These are phyloP conservation scores for Fomitopsis serialis DNA, from an alignment of 768 basidiomycete genomes.

Conservation along the genomic window DNA sequence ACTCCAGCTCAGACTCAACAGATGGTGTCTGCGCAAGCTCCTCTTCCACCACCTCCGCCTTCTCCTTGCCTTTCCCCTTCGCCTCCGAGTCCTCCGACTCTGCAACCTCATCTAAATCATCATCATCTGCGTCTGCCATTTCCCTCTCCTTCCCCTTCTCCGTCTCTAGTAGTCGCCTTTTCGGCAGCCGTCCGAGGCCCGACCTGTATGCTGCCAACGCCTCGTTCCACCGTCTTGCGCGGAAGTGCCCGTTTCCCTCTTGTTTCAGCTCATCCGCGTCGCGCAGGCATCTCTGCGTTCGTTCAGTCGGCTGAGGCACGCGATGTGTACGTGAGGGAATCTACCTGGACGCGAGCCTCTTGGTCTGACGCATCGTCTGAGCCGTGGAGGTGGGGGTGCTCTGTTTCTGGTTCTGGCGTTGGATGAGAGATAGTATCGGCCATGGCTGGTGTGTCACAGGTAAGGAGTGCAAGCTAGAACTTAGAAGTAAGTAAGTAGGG, in stretches of 20 bases:
- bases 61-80: conserved; percentile 17
- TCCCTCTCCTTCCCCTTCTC: conserved; percentile 13
- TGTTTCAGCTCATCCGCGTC: conserved; percentile 61
- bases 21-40: conserved; percentile 16
- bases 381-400: too few relatives aligned
- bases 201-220: conserved; percentile 67
- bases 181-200: conserved; percentile 65
- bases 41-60: too few relatives aligned
- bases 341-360: neutral
- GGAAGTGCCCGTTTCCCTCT: conserved; percentile 74
- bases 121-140: conserved; percentile 11
- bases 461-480: too few relatives aligned
- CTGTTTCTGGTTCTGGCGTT: too few relatives aligned
- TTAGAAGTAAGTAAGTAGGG: too few relatives aligned
- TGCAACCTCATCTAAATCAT: conserved; percentile 12
- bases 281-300: conserved; percentile 35
- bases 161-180: conserved; percentile 19
- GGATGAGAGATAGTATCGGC: too few relatives aligned
- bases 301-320: neutral
- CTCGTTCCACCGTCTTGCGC: conserved; percentile 56
- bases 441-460: too few relatives aligned
- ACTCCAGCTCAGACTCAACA: conserved; percentile 37
- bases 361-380: neutral
- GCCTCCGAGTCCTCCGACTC: conserved; percentile 3
- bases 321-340: neutral